Evolutionary conservation across 31 red algal species (phyloP), one percentile per base, ranked within the genome.

Genomic region (Porphyra umbilicalis): DNA sequence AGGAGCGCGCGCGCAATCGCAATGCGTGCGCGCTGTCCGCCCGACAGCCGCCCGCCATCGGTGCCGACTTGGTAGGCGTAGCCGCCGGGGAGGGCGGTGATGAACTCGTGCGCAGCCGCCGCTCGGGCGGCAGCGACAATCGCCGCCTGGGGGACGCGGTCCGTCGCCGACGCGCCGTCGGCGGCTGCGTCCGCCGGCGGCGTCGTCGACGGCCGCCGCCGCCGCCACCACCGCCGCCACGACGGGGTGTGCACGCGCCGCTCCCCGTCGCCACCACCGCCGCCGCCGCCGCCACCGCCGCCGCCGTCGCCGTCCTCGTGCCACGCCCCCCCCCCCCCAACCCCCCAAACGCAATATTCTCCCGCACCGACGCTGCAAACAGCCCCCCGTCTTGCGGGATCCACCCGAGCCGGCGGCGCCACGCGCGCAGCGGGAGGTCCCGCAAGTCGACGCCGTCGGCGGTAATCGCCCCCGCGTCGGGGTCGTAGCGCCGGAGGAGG

Each of bases 41-140:
- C 90, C 15, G 77, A 76, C 40, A 90, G 87, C 34, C 77, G 76
- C 39, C 86, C 80, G 6, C 93, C 97, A 32, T 92, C 90, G 44
- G 82, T 86, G 77, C 97, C 97, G 11, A 96, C 97, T 33, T 87
- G 35, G 33, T 83, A 91, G 44, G 96, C 88, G 76, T 90, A 91
- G 32, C 91, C 94, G 30, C 96, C 82, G 13, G 93, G 93, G 4
- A 99, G 82, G 32, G 34, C 80, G 6, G 31, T 76, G 40, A 99
- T 91, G 78, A 99, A 99, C 9, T 90, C 81, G 80, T 90, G 88
- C 9, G 97, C 97, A 87, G 96, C 94, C 39, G 93, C 91, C 14
- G 79, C 79, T 33, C 85, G 87, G 68, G 93, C 87, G 1, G 97
- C 97, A 75, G 91, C 87, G 6, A 83, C 77, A 6, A 95, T 79